Evolutionary conservation across 2,329 filamentous ascomycete genomes (phyloP), one percentile per base, ranked within the genome.

Genomic region (Trichoderma endophyticum): DNA sequence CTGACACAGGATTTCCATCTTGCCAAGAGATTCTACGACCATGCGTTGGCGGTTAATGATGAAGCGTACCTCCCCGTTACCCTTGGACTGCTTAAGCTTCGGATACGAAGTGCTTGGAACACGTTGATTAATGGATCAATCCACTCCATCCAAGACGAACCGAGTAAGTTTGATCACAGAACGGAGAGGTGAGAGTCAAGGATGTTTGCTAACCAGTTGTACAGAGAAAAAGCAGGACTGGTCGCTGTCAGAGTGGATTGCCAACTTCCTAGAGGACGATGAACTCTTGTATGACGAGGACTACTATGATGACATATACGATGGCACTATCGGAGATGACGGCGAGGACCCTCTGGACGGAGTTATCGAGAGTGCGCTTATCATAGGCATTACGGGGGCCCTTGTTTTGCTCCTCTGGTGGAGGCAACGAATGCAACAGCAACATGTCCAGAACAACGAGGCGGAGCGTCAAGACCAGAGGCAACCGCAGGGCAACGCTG

Each of bases 1-100:
- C 88, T 98, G 24, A 92, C 93, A 70, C 96, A 99, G 80, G 96
- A 99, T 79, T 99, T 97, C 80, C 96, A 99, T 79, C 90, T 99
- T 71, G 96, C 97, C 2, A 99, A 99, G 83, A 87, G 96, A 69
- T 97, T 95, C 82, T 99, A 99, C 79, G 96, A 99, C 77, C 88
- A 96, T 73, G 95, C 96, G 1, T 84, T 98, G 34, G 93, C 95
- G 78, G 95, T 95, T 0, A 99, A 97, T 77, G 88, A 91, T 63
- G 97, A 99, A 81, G 95, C 96, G 0, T 98, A 98, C 79, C 86
- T 98, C 0, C 96, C 96, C 0, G 96, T 98, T 4, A 94, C 94
- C 12, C 84, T 99, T 34, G 95, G 94, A 74, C 84, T 99, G 63
- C 85, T 97, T 74, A 97, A 97, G 81, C 85, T 99, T 72, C 87